Base-by-base conservation (phyloP, 371 early-diverging fungal species). In the Smittium culicis region DNA sequence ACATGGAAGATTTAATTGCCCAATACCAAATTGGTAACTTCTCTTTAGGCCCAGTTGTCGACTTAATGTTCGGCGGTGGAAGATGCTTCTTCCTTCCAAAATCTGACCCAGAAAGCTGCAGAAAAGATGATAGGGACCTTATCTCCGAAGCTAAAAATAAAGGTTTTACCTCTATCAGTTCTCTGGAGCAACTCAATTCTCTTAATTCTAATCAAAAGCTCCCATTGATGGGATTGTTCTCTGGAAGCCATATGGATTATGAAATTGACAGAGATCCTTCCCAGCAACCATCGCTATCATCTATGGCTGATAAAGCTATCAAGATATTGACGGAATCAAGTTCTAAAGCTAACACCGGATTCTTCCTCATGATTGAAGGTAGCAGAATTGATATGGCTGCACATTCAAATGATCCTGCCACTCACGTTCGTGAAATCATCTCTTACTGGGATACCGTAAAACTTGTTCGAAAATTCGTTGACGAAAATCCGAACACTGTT, bases 281-380 rank as follows among this genome's bases (percentile, higher is more conserved):
- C 0, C 34, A 65, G 27, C 86, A 94, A 69, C 96, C 98, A 0
- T 83, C 92, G 35, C 76, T 97, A 60, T 73, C 71, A 3, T 91
- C 94, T 71, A 94, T 96, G 96, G 73, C 94, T 0, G 35, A 67
- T 1, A 88, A 83, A 35, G 95, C 96, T 0, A 69, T 94, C 0
- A 74, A 82, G 20, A 69, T 91, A 1, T 75, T 95, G 8, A 77
- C 78, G 34, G 33, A 65, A 0, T 74, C 82, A 16, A 73, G 82
- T 0, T 58, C 69, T 8, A 34, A 70, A 1, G 64, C 70, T 2
- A 77, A 83, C 17, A 78, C 82, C 1, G 94, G 96, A 0, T 97
- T 96, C 77, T 94, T 97, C 69, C 67, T 97, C 61, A 89, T 97
- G 93, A 85, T 97, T 71, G 98, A 96, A 78, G 96, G 98, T 0